Base-by-base conservation (phyloP, 1,284 basidiomycete species). In the Paramarasmius palmivorus region DNA sequence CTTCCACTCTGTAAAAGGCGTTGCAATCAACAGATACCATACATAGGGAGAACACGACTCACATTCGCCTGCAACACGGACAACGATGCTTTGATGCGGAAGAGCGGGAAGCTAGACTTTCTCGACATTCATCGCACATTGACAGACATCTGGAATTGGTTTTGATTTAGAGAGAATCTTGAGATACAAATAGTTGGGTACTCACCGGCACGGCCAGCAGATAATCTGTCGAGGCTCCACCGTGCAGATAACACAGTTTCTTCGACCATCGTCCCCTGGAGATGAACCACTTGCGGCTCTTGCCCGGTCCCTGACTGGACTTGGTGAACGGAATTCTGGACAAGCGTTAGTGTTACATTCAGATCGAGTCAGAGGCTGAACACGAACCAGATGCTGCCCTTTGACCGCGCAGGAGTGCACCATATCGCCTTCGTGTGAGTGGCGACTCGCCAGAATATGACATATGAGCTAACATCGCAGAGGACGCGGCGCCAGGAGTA, bases 121-220 rank as follows among this genome's bases (percentile, higher is more conserved):
- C 82, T 52, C 88, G 75, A 63, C 88, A 90, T 57, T 80, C 81
- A 60, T 90, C 85, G 59, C 88, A 90, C 63, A 90, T 74, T 1
- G 86, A 79, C 23, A 90, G 73, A 63, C 88, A 90, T 55, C 86
- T 88, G 58, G 19, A 22, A 23, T 10, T 8, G 32, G 36, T n/a
- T 44, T 36, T 17, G 29, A 7, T 32, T 23, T 22, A 44, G 26
- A 49, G 14, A 49, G 25, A 34, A 37, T 25, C 41, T 48, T 45
- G 25, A 39, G 38, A 38, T 52, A 49, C 23, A 54, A 37, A 20
- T 46, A 35, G 37, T 25, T 53, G n/a, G 39, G 34, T 19, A 73
- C 84, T 61, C 60, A 86, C 84, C 88, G 79, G 66, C 88, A 90
- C 19, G 88, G 88, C 88, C 88, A 90, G 61, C 87, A 90, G 48